Evolutionary conservation across 140 eudicot genomes (phyloP), one percentile per base, ranked within the genome.

Genomic region (Cichorium intybus): DNA sequence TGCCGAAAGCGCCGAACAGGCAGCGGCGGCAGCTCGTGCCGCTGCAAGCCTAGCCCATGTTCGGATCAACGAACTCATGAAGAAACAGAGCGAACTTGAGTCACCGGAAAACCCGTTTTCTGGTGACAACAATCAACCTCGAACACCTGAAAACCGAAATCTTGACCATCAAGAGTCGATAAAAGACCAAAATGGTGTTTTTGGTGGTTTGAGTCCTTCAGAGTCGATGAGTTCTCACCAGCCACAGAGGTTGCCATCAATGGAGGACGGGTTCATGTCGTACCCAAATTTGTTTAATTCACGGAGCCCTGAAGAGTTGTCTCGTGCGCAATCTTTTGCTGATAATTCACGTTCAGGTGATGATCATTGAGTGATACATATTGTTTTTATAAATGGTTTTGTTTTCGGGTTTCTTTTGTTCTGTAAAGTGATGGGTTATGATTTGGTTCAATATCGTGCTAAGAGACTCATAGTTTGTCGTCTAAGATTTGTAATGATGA

Each of bases 1-100:
- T 23, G 96, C 96, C 18, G 91, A 83, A 22, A 62, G 85, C 24
- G 98, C 98, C 21, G 96, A 92, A 51, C 84, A 85, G 45, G 98
- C 98, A 0, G 98, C 98, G 0, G 77, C 97, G 0, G 87, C 95
- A 45, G 97, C 96, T 15, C 82, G 96, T 33, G 73, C 88, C 18
- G 98, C 96, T 6, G 96, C 98, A 11, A 92, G 83, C 62, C 86
- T 93, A 43, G 97, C 97, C 31, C 82, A 86, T 69, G 43, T 84
- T 26, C 81, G 95, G 60, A 83, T 93, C 26, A 78, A 62, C 26
- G 99, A 93, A 80, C 83, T 93, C 26, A 74, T 73, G 24, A 84
- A 67, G 73, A 81, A 71, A 20, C 86, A 64, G 45, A 81, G 74
- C 31, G 82, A 68, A 4, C 74, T 64, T 21, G 78, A 52, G 31